These are phyloP conservation scores for Monilinia vaccinii-corymbosi DNA, from an alignment of 2,329 filamentous ascomycete genomes.

Conservation along the genomic window DNA sequence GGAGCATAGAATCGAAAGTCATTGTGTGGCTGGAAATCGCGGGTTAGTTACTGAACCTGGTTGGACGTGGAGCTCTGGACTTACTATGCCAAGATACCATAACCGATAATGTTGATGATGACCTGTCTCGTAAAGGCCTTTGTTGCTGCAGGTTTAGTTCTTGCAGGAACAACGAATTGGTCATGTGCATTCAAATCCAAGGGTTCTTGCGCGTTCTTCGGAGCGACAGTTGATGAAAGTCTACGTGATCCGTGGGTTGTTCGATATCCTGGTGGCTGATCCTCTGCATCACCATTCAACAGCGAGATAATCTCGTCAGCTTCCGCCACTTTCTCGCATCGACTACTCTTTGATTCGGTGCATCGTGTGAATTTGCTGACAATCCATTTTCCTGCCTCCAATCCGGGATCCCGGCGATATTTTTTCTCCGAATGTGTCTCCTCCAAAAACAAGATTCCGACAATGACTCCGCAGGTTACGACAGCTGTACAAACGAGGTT, in stretches of 20 bases:
- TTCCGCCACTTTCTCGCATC: conserved; percentile 31
- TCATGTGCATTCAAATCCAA: conserved; percentile 27
- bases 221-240: conserved; percentile 32
- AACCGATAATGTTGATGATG: conserved; percentile 77
- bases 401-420: conserved; percentile 62
- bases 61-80: conserved; percentile 32
- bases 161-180: conserved; percentile 16
- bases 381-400: conserved; percentile 69
- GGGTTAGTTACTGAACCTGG: conserved; percentile 17
- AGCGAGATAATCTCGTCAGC: conserved; percentile 44
- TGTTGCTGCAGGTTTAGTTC: conserved; percentile 34
- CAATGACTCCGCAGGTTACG: conserved; percentile 63
- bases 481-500: conserved; percentile 85
- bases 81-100: conserved; percentile 91
- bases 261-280: conserved; percentile 60
- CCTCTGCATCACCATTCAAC: conserved; percentile 42
- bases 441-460: conserved; percentile 81
- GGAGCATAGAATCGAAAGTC: conserved; percentile 88
- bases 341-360: conserved; percentile 27
- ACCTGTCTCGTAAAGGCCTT: conserved; percentile 78
- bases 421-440: conserved; percentile 87
- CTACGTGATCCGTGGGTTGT: conserved; percentile 48
- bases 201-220: conserved; percentile 31
- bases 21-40: conserved; percentile 70
- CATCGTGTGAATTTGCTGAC: conserved; percentile 32